phyloP scores from a whole-genome alignment of 2,329 filamentous ascomycete species.

The Aspergillus ruber region DNA sequence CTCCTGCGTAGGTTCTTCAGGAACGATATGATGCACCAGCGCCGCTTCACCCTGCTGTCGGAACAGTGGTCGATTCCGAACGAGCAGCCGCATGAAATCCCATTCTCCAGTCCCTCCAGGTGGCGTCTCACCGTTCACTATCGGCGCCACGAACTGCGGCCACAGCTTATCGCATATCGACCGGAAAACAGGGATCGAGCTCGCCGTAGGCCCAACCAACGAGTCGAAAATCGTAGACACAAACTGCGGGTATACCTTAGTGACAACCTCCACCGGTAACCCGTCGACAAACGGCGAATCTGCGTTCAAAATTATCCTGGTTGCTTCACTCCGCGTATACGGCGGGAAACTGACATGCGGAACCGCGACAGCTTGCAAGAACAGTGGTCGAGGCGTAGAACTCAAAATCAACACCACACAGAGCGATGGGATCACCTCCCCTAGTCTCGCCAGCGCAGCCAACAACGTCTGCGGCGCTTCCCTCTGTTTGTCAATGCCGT shows the following conservation, averaged over 20 bases:
- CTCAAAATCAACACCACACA: slow-evolving; percentile 72
- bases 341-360: slow-evolving; percentile 77
- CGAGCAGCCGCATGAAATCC: slow-evolving; percentile 78
- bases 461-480: slow-evolving; percentile 74
- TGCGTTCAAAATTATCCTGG: slow-evolving; percentile 64
- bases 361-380: slow-evolving; percentile 63
- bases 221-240: slow-evolving; percentile 81
- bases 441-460: slow-evolving; percentile 71
- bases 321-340: slow-evolving; percentile 74
- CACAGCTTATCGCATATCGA: slow-evolving; percentile 69
- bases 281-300: slow-evolving; percentile 36
- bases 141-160: slow-evolving; percentile 74
- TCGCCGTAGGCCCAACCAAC: slow-evolving; percentile 69
- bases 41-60: slow-evolving; percentile 40
- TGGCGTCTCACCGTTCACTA: slow-evolving; percentile 59
- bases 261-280: slow-evolving; percentile 21
- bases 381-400: slow-evolving; percentile 57
- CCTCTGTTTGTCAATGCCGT: slow-evolving; percentile 77
- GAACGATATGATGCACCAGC: slow-evolving; percentile 36
- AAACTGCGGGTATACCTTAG: slow-evolving; percentile 57
- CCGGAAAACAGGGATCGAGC: slow-evolving; percentile 68
- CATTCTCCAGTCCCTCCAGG: slow-evolving; percentile 49
- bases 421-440: slow-evolving; percentile 72
- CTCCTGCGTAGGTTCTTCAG: slow-evolving; percentile 19
- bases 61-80: slow-evolving; percentile 42